Percentiles rank a stretch among this genome's conserved stretches.
Conservation (phyloP, 1,284 basidiomycete species). For the Quambalaria eucalypti region DNA sequence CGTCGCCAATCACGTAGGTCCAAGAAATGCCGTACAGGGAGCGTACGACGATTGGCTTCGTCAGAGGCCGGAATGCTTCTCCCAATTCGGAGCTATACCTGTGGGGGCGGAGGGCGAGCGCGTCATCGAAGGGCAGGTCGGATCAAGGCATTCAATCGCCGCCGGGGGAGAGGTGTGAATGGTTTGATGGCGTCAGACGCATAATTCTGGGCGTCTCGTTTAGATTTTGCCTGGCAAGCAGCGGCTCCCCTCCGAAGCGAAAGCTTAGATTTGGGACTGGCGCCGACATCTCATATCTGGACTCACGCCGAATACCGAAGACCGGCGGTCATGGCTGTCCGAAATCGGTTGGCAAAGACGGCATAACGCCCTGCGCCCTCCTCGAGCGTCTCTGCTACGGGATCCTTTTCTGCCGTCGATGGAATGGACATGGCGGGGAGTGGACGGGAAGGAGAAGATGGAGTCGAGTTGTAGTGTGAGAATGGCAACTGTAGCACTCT, state of each 20-base stretch:
- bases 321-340: constrained; percentile 26
- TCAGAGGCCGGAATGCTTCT: constrained; percentile 81
- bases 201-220: no score
- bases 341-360: constrained; percentile 34
- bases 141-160: not conserved
- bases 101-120: no score
- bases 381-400: constrained; percentile 15
- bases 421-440: constrained; percentile 6
- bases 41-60: constrained; percentile 66
- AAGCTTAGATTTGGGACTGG: not conserved
- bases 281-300: not conserved
- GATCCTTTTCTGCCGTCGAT: constrained; percentile 1
- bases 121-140: no score
- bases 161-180: not conserved
- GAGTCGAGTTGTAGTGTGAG: not conserved
- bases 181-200: no score
- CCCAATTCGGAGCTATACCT: constrained; percentile 82
- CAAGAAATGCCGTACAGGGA: constrained; percentile 79
- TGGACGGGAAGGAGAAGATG: not conserved
- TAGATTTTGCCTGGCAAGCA: not conserved
- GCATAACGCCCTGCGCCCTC: constrained; percentile 27
- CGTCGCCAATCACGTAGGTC: constrained; percentile 64
- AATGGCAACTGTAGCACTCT: no score
- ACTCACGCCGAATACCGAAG: constrained; percentile 20
- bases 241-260: not conserved